phyloP scores from a whole-genome alignment of 2,329 filamentous ascomycete genomes.

The Aureobasidium sp. region DNA sequence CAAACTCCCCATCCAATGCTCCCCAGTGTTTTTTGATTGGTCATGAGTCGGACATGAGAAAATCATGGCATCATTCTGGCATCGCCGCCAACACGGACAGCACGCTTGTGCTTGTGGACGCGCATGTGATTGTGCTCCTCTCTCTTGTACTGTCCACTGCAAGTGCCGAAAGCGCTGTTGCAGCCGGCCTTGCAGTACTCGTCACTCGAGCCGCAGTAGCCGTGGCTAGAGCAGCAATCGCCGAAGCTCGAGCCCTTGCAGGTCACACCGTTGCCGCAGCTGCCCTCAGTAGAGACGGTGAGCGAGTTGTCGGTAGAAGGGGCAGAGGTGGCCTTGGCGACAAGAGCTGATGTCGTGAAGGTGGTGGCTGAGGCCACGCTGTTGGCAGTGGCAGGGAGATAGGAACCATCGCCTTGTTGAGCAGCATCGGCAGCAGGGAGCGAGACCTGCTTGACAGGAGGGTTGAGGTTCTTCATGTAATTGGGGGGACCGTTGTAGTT shows the following conservation, averaged over 20 bases:
- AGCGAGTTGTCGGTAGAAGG: background rate
- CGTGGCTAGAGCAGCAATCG: conserved; percentile 10
- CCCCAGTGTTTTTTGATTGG: background rate
- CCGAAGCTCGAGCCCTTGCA: conserved; percentile 10
- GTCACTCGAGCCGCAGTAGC: conserved; percentile 6
- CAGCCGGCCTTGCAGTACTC: conserved; percentile 2
- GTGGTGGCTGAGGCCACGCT: background rate
- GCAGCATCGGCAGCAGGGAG: conserved; percentile 1
- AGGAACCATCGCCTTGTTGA: conserved; percentile 4
- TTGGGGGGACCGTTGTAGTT: conserved; percentile 43
- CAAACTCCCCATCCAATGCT: background rate
- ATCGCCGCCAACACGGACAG: background rate
- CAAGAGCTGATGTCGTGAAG: background rate
- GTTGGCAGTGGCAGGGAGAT: background rate
- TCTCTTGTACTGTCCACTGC: background rate
- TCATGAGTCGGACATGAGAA: background rate
- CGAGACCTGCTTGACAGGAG: conserved; percentile 3
- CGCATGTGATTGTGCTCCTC: background rate
- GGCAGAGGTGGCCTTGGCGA: background rate
- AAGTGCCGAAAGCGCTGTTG: conserved; percentile 2
- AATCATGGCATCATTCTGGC: background rate
- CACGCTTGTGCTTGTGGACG: background rate
- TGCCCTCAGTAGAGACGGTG: conserved; percentile 9
- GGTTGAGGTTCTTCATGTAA: conserved; percentile 31
- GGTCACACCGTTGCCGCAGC: conserved; percentile 9